Conservation (phyloP, 768 basidiomycete genomes). For the Trichaptum fuscoviolaceum region DNA sequence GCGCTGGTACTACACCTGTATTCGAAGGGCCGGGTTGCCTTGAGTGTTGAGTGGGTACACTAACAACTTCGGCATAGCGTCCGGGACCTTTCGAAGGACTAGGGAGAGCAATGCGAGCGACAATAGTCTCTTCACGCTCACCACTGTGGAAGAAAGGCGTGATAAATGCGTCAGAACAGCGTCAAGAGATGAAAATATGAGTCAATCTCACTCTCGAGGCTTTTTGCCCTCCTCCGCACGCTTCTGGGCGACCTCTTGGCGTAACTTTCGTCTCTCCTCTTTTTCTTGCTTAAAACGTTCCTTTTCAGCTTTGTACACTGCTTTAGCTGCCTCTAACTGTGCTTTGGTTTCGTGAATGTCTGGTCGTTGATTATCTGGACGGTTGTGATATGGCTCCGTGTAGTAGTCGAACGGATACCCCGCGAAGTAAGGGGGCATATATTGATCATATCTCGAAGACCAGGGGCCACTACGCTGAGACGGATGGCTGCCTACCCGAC, state of each 20-base stretch:
- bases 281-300: constrained; percentile 60
- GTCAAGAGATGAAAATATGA: constrained; percentile 9
- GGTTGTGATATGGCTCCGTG: constrained; percentile 10
- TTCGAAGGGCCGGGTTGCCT: background rate
- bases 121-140: constrained; percentile 17
- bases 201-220: constrained; percentile 9
- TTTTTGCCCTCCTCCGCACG: constrained; percentile 8
- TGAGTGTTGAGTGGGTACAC: background rate
- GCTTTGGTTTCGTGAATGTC: constrained; percentile 17
- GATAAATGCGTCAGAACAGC: constrained; percentile 8
- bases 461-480: background rate
- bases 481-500: background rate
- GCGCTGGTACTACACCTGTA: background rate
- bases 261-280: constrained; percentile 40
- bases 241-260: constrained; percentile 20
- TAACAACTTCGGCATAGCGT: constrained; percentile 1
- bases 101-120: background rate
- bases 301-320: constrained; percentile 62
- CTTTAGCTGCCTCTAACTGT: constrained; percentile 59
- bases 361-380: no score
- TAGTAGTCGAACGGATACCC: constrained; percentile 7
- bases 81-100: constrained; percentile 1
- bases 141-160: constrained; percentile 9
- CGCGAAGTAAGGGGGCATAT: background rate
- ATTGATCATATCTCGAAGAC: background rate